Evolutionary conservation across 108 stramenopile species (phyloP).

Genomic region (Stephanodiscus minutulus): DNA sequence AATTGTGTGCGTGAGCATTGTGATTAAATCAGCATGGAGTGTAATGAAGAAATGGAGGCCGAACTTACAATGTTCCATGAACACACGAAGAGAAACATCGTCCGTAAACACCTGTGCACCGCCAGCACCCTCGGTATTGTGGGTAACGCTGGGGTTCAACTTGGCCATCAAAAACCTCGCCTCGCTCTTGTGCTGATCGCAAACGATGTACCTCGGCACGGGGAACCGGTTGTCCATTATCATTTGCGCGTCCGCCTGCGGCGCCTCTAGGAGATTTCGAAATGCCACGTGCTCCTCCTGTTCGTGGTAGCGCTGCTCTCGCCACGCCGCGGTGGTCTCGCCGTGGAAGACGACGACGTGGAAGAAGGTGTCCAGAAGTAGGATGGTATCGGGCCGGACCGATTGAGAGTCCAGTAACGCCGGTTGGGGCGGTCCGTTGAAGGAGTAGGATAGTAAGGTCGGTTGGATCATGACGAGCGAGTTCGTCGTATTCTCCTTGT

Average conservation of each 20-base stretch:
- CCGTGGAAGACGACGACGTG: constrained; percentile 99
- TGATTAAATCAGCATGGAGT: background rate
- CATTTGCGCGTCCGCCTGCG: constrained; percentile 95
- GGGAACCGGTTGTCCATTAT: constrained; percentile 99
- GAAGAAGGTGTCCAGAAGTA: constrained; percentile 99
- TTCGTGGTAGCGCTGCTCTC: constrained; percentile 96
- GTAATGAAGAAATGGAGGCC: background rate
- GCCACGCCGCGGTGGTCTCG: constrained; percentile 99
- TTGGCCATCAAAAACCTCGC: constrained; percentile 99
- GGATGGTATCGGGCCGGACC: constrained; percentile 95
- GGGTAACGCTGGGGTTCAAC: constrained; percentile 96
- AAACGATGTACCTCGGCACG: constrained; percentile 98
- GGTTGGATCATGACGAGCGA: constrained; percentile 99
- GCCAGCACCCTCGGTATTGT: constrained; percentile 85
- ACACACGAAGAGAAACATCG: constrained; percentile 97
- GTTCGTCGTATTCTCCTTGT: constrained; percentile 92
- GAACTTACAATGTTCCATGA: constrained; percentile 95
- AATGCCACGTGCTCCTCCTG: constrained; percentile 96
- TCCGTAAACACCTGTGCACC: constrained; percentile 97
- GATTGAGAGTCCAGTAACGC: constrained; percentile 94
- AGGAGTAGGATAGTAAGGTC: constrained; percentile 95
- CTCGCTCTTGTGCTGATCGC: constrained; percentile 99
- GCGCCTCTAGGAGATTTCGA: constrained; percentile 88
- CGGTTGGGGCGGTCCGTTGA: constrained; percentile 94
- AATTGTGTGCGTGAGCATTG: background rate